Conservation (phyloP, 2,329 filamentous ascomycete species). For the Colletotrichum orchidophilum region DNA sequence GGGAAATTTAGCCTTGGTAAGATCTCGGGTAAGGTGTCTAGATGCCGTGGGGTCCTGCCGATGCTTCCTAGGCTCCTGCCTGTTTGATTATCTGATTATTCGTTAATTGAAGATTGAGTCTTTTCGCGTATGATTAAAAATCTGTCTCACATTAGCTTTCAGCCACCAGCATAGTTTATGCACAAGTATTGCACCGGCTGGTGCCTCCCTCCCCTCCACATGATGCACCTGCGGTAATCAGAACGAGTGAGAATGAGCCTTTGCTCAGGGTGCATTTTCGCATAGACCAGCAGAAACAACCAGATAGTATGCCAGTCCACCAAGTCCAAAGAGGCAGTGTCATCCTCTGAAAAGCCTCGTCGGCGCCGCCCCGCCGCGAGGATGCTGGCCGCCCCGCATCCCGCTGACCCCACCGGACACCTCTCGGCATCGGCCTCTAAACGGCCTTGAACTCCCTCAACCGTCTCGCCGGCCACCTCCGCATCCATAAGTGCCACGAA, state of each 20-base stretch:
- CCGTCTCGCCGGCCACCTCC: not conserved
- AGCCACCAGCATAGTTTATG: too few species aligned
- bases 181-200: too few species aligned
- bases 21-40: not conserved
- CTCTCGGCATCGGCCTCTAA: slow-evolving; percentile 12
- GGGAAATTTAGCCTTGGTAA: slow-evolving; percentile 7
- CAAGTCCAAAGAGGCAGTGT: too few species aligned
- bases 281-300: too few species aligned
- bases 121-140: not conserved
- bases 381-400: not conserved
- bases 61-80: not conserved
- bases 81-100: not conserved
- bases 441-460: not conserved
- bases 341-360: too few species aligned
- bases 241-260: not conserved
- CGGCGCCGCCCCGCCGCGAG: not conserved
- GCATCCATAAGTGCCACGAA: not conserved
- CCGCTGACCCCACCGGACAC: slow-evolving; percentile 3
- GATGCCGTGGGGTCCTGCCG: not conserved
- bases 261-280: too few species aligned
- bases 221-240: not conserved
- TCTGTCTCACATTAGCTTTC: not conserved
- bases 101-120: not conserved
- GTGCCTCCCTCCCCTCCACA: too few species aligned
- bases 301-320: too few species aligned